These are phyloP conservation scores for Chimonanthus praecox DNA, from an alignment of 164 flowering plant genomes.

Conservation along the genomic window DNA sequence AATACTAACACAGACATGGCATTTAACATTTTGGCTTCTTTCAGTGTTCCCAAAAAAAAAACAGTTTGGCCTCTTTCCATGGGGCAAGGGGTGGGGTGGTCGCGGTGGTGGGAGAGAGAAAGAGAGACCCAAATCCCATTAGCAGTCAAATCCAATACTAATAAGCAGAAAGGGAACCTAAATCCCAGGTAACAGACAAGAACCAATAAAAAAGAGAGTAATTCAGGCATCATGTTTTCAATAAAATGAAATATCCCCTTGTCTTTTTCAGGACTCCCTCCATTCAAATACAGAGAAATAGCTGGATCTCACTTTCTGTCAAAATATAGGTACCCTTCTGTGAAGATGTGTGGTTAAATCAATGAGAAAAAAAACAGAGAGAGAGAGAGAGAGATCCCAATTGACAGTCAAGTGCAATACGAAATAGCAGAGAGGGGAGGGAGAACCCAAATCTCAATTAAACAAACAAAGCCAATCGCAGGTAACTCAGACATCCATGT, in stretches of 20 bases:
- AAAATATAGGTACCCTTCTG: no score
- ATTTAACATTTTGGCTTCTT: not conserved
- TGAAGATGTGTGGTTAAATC: no score
- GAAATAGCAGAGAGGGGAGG: not conserved
- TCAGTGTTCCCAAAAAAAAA: no score
- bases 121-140: not conserved
- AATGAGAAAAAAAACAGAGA: no score
- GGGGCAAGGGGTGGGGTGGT: not conserved
- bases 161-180: not conserved
- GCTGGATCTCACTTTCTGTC: no score
- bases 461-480: not conserved
- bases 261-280: not conserved
- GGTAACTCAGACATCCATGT: not conserved
- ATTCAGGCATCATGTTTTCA: not conserved
- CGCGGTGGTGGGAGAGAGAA: not conserved
- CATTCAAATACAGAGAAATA: no score
- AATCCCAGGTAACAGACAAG: not conserved
- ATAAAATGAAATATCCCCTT: not conserved
- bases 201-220: not conserved
- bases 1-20: not conserved
- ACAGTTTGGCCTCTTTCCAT: no score
- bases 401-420: not conserved
- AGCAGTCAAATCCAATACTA: not conserved
- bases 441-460: not conserved
- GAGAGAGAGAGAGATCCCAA: not conserved